Conservation (phyloP, 2,329 filamentous ascomycete species). For the Aspergillus sp. region DNA sequence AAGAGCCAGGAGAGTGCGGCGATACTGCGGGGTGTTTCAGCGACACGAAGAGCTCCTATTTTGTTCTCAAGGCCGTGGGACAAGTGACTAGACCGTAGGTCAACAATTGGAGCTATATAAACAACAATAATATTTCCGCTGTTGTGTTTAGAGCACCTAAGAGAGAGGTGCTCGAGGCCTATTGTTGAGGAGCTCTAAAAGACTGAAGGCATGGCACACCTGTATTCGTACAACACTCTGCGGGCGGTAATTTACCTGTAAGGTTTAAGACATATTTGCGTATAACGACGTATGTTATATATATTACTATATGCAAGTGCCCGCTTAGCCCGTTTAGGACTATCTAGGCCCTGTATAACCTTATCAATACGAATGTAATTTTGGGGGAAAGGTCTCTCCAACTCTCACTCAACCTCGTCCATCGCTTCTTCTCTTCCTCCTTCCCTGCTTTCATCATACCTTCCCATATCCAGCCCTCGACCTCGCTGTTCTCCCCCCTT, state of each 20-base stretch:
- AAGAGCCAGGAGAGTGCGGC: not conserved
- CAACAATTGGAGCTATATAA: not conserved
- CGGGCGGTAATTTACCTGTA: not conserved
- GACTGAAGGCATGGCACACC: not conserved
- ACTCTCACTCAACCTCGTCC: not conserved
- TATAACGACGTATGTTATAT: not conserved
- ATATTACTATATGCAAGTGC: not conserved
- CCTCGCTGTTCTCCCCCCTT: slow-evolving; percentile 7
- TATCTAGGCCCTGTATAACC: not conserved
- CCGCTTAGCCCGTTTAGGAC: not conserved
- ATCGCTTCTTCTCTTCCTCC: slow-evolving; percentile 8
- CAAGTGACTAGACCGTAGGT: not conserved
- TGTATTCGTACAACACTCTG: not conserved
- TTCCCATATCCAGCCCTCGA: slow-evolving; percentile 5
- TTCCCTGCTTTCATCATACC: slow-evolving; percentile 17
- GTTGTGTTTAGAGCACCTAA: not conserved
- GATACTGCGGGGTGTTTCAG: slow-evolving; percentile 15
- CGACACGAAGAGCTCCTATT: slow-evolving; percentile 1
- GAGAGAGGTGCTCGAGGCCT: not conserved
- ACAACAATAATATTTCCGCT: not conserved
- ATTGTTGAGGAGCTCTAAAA: not conserved
- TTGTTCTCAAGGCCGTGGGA: not conserved
- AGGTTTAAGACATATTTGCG: not conserved
- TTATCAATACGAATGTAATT: slow-evolving; percentile 1
- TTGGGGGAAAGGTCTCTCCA: slow-evolving; percentile 1